phyloP scores from a whole-genome alignment of 495 filamentous ascomycete species.

The Neurospora sp. region DNA sequence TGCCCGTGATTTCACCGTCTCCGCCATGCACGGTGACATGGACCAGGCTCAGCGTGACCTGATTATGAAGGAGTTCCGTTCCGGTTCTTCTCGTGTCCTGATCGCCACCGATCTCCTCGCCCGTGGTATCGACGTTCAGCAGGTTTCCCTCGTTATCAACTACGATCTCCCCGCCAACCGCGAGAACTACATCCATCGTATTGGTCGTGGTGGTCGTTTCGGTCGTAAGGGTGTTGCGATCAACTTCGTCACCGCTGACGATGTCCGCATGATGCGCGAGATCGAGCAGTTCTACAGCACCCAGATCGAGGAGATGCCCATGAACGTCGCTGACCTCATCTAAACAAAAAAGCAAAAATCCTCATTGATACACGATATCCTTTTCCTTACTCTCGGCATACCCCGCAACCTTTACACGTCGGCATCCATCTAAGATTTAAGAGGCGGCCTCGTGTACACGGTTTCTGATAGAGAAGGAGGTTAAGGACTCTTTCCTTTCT shows the following conservation, averaged over 20 bases:
- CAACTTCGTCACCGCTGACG: slow-evolving; percentile 97
- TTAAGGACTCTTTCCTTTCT: slow-evolving; percentile 3
- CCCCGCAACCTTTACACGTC: slow-evolving; percentile 15
- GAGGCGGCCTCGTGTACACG: slow-evolving; percentile 16
- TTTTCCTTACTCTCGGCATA: slow-evolving; percentile 19
- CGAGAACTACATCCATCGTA: slow-evolving; percentile 99
- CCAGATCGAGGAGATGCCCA: slow-evolving; percentile 99
- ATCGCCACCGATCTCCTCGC: slow-evolving; percentile 98
- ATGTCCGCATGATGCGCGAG: slow-evolving; percentile 93
- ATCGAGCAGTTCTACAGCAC: slow-evolving; percentile 97
- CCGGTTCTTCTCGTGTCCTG: slow-evolving; percentile 91
- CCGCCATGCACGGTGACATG: slow-evolving; percentile 99
- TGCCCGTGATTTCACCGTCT: slow-evolving; percentile 95
- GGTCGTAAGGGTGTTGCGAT: slow-evolving; percentile 98
- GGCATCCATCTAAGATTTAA: slow-evolving; percentile 9
- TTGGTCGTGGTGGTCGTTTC: slow-evolving; percentile 91
- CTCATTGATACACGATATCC: slow-evolving; percentile 6
- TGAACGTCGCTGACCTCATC: slow-evolving; percentile 75
- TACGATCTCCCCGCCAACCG: slow-evolving; percentile 97
- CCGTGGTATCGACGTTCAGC: slow-evolving; percentile 97
- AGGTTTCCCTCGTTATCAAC: slow-evolving; percentile 99
- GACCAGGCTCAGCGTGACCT: slow-evolving; percentile 92
- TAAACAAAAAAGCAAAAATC: slow-evolving; percentile 11
- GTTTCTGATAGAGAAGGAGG: slow-evolving; percentile 17
- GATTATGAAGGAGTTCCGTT: slow-evolving; percentile 99